Evolutionary conservation across 2,329 filamentous ascomycete species (phyloP).

Genomic region (Penicillium olsonii): DNA sequence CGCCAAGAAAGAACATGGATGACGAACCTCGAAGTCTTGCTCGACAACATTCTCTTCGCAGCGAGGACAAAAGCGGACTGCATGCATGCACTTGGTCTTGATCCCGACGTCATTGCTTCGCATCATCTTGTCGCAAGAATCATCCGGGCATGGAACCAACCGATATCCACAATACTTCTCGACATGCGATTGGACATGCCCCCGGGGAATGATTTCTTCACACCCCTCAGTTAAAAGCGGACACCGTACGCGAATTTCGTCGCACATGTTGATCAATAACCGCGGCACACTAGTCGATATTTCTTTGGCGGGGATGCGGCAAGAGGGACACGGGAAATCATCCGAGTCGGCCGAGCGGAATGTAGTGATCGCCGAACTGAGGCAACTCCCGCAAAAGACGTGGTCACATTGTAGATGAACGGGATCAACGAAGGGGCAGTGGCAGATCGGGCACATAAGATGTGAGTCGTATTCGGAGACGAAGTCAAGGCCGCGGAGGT

Average conservation of each 20-base stretch:
- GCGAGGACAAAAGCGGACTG: constrained; percentile 52
- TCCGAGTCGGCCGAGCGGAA: constrained; percentile 32
- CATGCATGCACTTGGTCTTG: constrained; percentile 55
- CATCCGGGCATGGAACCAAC: constrained; percentile 54
- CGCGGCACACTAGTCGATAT: constrained; percentile 51
- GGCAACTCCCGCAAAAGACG: constrained; percentile 63
- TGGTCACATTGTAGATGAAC: constrained; percentile 63
- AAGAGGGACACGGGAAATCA: constrained; percentile 57
- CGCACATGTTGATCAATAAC: constrained; percentile 62
- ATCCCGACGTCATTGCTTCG: constrained; percentile 57
- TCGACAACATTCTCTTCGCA: constrained; percentile 58
- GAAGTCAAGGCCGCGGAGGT: constrained; percentile 61
- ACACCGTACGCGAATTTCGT: constrained; percentile 62
- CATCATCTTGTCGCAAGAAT: constrained; percentile 54
- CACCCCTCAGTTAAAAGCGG: constrained; percentile 59
- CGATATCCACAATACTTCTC: constrained; percentile 62
- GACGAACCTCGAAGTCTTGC: constrained; percentile 53
- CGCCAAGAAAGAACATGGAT: background rate
- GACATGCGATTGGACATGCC: constrained; percentile 60
- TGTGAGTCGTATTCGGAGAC: constrained; percentile 59
- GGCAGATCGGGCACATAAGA: constrained; percentile 65
- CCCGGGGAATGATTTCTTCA: constrained; percentile 54
- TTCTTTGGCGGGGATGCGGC: constrained; percentile 49
- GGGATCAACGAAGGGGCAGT: constrained; percentile 62
- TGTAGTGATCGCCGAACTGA: constrained; percentile 51